Evolutionary conservation across 2,329 filamentous ascomycete species (phyloP).

Genomic region (Aureobasidium subglaciale): DNA sequence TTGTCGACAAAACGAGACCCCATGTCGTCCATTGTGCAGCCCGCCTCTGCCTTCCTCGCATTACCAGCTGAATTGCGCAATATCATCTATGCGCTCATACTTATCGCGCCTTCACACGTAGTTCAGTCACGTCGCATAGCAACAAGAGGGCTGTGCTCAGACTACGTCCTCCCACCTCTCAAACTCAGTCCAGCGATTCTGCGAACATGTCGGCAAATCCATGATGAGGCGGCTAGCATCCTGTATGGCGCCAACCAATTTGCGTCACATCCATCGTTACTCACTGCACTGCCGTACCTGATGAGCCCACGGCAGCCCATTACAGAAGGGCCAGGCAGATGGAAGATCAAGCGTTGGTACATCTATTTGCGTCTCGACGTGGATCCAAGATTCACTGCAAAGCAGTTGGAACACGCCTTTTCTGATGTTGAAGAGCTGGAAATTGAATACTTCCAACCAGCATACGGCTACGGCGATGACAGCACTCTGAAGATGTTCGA

Average conservation of each 20-base stretch:
- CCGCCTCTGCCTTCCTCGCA: conserved; percentile 30
- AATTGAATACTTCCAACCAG: conserved; percentile 44
- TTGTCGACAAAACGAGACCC: not conserved
- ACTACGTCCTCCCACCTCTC: conserved; percentile 24
- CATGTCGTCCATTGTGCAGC: not conserved
- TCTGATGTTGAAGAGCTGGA: conserved; percentile 40
- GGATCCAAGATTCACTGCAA: conserved; percentile 39
- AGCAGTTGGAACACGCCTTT: conserved; percentile 38
- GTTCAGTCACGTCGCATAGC: conserved; percentile 21
- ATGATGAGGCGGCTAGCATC: conserved; percentile 36
- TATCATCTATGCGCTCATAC: conserved; percentile 45
- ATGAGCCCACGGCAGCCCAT: conserved; percentile 22
- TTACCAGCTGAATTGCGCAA: conserved; percentile 56
- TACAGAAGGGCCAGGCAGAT: conserved; percentile 8
- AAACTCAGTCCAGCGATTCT: conserved; percentile 38
- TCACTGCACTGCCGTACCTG: conserved; percentile 40
- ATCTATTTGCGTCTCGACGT: conserved; percentile 43
- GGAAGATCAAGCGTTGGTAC: conserved; percentile 37
- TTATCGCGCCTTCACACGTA: conserved; percentile 24
- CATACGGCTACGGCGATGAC: conserved; percentile 38
- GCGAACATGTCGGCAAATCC: conserved; percentile 33
- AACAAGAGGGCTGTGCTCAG: conserved; percentile 19
- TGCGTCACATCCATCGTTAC: conserved; percentile 42
- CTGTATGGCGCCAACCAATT: conserved; percentile 46
- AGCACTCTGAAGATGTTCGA: conserved; percentile 39